These are phyloP conservation scores for Glycine soja DNA, from an alignment of 306 rosid species.

Conservation along the genomic window DNA sequence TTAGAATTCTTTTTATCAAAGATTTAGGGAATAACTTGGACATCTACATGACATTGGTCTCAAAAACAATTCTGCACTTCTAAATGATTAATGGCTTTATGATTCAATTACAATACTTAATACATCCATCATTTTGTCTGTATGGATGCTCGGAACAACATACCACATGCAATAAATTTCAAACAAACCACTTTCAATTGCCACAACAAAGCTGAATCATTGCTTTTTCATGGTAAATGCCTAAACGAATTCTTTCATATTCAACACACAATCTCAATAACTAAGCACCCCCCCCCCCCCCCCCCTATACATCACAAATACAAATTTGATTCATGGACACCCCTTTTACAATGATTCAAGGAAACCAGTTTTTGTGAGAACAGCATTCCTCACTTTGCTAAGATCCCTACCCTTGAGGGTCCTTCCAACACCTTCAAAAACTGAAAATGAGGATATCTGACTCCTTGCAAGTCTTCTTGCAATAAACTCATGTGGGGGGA, in stretches of 20 bases:
- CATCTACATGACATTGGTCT: slow-evolving; percentile 12
- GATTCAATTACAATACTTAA: slow-evolving; percentile 29
- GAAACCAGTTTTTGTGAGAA: slow-evolving; percentile 83
- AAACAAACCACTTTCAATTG: not conserved
- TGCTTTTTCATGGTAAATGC: slow-evolving; percentile 35
- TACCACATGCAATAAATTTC: slow-evolving; percentile 20
- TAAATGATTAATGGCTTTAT: slow-evolving; percentile 10
- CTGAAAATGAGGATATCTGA: slow-evolving; percentile 88
- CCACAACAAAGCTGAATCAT: slow-evolving; percentile 23
- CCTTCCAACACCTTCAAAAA: slow-evolving; percentile 93
- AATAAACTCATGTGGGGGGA: slow-evolving; percentile 88
- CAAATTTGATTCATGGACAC: slow-evolving; percentile 16
- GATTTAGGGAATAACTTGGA: slow-evolving; percentile 1
- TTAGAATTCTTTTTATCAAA: not conserved
- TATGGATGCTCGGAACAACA: slow-evolving; percentile 30
- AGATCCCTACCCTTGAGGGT: slow-evolving; percentile 95
- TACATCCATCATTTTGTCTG: slow-evolving; percentile 27
- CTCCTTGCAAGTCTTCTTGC: slow-evolving; percentile 87
- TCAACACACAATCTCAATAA: slow-evolving; percentile 38
- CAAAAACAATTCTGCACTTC: slow-evolving; percentile 23
- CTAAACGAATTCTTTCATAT: slow-evolving; percentile 29
- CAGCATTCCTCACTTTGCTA: slow-evolving; percentile 87
- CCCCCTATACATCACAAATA: slow-evolving; percentile 45
- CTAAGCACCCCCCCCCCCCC: not conserved
- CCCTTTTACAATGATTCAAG: slow-evolving; percentile 66